These are phyloP conservation scores for Dendryphion nanum DNA, from an alignment of 2,329 filamentous ascomycete species.

Conservation along the genomic window DNA sequence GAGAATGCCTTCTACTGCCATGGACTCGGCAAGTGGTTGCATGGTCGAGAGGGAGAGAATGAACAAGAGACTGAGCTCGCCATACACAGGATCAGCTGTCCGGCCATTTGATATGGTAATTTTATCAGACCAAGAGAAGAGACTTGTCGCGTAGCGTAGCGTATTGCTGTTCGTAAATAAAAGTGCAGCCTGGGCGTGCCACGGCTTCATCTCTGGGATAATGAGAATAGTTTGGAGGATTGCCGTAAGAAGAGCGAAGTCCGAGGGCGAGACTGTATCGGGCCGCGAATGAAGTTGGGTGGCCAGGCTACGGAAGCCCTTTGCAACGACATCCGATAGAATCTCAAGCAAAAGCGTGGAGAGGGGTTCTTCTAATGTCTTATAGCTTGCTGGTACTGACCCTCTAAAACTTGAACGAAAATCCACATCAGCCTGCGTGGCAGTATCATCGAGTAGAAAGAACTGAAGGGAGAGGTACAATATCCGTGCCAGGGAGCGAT, in stretches of 20 bases:
- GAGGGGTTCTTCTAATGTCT: conserved; percentile 31
- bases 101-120: conserved; percentile 56
- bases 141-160: conserved; percentile 75
- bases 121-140: conserved; percentile 93
- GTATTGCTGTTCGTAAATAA: conserved; percentile 62
- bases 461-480: conserved; percentile 79
- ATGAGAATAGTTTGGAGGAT: conserved; percentile 82
- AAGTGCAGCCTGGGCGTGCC: conserved; percentile 50
- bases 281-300: conserved; percentile 77
- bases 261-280: conserved; percentile 65
- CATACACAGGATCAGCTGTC: conserved; percentile 83
- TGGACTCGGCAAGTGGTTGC: conserved; percentile 78
- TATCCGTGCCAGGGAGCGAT: conserved; percentile 78
- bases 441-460: conserved; percentile 46
- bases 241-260: conserved; percentile 83
- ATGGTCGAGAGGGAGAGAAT: conserved; percentile 83
- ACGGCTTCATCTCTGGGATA: conserved; percentile 70
- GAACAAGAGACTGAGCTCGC: conserved; percentile 86
- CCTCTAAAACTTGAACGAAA: conserved; percentile 37
- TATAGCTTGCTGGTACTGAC: conserved; percentile 42
- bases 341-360: conserved; percentile 66
- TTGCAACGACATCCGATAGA: conserved; percentile 73
- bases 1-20: conserved; percentile 83
- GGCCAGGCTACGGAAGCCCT: conserved; percentile 79
- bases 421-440: conserved; percentile 12